Base-by-base conservation (phyloP, 331 rosid species). In the Cydonia oblonga region DNA sequence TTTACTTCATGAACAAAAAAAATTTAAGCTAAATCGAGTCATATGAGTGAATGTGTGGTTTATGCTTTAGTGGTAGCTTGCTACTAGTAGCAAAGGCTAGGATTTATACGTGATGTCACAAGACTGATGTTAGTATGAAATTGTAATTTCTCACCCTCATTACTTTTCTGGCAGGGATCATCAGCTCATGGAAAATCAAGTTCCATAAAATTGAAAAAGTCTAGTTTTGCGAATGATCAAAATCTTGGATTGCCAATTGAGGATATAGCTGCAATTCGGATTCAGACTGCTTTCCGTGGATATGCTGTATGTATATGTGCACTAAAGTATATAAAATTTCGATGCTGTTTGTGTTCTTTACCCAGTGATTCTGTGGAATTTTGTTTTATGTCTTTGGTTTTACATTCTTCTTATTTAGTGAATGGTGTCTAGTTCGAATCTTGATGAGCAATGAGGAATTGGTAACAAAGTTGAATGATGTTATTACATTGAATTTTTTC, bases 231-330 rank as follows among this genome's bases (percentile, higher is more conserved):
- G 74, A 87, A 81, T 78, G 89, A 81, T 35, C 84, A 80, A 62
- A 86, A 71, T 64, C 68, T 61, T 66, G 85, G 75, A 54, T 83
- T 82, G 78, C 81, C 90, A 63, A 66, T 84, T 80, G 96, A 91
- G 86, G 86, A 85, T 44, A 65, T 77, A 57, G 96, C 98, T 56
- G 98, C 98, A 68, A 90, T 78, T 74, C 85, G 81, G 80, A 93
- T 93, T 81, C 98, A 93, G 72, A 89, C 96, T 23, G 92, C 91
- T 71, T 89, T 91, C 77, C 97, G 97, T 13, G 98, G 91, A 54
- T 83, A 91, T 78, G 54, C 71, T 84, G 98, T 93, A 75, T 56
- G 73, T 44, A 46, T 73, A 9, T 78, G 69, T 66, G 24, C 66
- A 57, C 53, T 40, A 22, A 70, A 19, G 53, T 35, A 12, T 64